Evolutionary conservation across 2,329 filamentous ascomycete genomes (phyloP), one percentile per base, ranked within the genome.

Genomic region (Colletotrichum eleusines): DNA sequence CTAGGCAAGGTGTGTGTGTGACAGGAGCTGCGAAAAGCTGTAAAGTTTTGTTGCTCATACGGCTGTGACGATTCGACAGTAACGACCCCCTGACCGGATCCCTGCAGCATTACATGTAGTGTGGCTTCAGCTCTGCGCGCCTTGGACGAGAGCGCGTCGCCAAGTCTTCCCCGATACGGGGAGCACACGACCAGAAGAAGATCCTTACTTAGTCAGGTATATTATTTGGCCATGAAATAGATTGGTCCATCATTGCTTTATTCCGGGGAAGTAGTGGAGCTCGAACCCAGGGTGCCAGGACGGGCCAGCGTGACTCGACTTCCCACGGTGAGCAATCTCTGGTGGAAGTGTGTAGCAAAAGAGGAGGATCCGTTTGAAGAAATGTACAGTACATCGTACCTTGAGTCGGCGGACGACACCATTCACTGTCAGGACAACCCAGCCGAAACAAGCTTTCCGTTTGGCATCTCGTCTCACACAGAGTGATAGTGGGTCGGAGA

Each of bases 121-220:
- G 20, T 44, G 42, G 46, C 46, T 23, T 50, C 46, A 28, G 46
- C 46, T 54, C 12, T 14, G 26, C 2, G 9, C 26, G 31, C 16
- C 18, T 53, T 53, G 20, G 18, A 2, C 8, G 23, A 53, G 18
- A 33, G 6, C 31, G 14, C 28, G 18, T n/a, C 18, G 16, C 16
- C 16, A 26, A 53, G 31, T 11, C n/a, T n/a, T n/a, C n/a, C n/a
- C n/a, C n/a, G n/a, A 54, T 54, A 54, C 51, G 51, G n/a, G n/a
- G n/a, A 54, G 51, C 51, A 35, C 9, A 35, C 31, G 51, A 54
- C 51, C 51, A 23, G 20, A n/a, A 20, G 31, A 33, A 5, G 8
- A 35, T 35, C 28, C 31, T 23, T 35, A 6, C 31, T 23, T 35
- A 6, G 2, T 35, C 51, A 20, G 4, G 9, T 20, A 14, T 8